phyloP scores from a whole-genome alignment of 768 basidiomycete genomes.

The Leccinellum rugosiceps region DNA sequence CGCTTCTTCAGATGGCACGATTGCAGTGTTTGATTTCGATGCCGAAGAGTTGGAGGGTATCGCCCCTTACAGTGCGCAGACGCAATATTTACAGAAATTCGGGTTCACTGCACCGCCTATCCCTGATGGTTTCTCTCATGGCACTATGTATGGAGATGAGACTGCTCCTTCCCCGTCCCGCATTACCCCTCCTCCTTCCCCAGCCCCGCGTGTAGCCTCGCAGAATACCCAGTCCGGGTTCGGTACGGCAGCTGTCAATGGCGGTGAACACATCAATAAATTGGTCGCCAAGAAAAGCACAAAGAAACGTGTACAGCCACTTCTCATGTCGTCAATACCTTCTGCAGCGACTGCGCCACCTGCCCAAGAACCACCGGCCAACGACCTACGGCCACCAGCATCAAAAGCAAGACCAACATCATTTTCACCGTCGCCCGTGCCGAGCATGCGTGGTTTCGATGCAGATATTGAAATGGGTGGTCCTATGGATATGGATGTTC shows the following conservation, averaged over 20 bases:
- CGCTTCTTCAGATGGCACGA: conserved; percentile 93
- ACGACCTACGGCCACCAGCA: conserved; percentile 16
- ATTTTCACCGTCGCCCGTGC: conserved; percentile 43
- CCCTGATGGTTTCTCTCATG: conserved; percentile 70
- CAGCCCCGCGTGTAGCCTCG: conserved; percentile 32
- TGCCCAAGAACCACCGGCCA: conserved; percentile 10
- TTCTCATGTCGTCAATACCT: conserved; percentile 37
- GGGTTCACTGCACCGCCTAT: conserved; percentile 66
- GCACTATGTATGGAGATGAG: conserved; percentile 19
- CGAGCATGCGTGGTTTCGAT: conserved; percentile 49
- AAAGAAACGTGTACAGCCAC: conserved; percentile 64
- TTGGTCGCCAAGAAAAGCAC: conserved; percentile 71
- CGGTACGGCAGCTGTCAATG: conserved; percentile 34
- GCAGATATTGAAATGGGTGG: conserved; percentile 41
- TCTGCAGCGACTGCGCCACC: conserved; percentile 28
- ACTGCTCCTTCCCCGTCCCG: conserved; percentile 24
- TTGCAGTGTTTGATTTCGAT: conserved; percentile 85
- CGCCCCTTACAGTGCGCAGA: conserved; percentile 67
- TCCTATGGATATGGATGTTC: conserved; percentile 51
- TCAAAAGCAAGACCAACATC: conserved; percentile 27
- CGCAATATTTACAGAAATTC: conserved; percentile 79
- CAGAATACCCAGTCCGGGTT: conserved; percentile 40
- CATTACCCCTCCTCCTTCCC: conserved; percentile 52
- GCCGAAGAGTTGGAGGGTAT: conserved; percentile 78
- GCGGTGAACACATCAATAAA: conserved; percentile 64